These are phyloP conservation scores for Microcyclospora pomicola DNA, from an alignment of 2,329 filamentous ascomycete species.

Conservation along the genomic window DNA sequence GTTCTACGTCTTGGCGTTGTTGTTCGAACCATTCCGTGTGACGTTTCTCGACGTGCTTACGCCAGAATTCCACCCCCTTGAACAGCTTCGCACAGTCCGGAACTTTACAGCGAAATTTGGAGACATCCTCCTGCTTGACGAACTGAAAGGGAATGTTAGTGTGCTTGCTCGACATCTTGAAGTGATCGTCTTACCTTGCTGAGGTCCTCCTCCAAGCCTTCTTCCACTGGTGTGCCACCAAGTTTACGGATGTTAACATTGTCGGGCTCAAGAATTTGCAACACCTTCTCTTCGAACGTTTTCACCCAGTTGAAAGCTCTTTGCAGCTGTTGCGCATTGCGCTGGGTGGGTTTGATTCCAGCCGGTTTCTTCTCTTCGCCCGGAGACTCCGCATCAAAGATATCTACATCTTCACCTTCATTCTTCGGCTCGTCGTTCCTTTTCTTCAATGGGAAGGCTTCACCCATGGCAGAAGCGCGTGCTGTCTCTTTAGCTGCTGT, in stretches of 20 bases:
- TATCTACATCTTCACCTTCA: slow-evolving; percentile 34
- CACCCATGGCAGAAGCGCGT: slow-evolving; percentile 66
- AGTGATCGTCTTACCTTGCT: slow-evolving; percentile 37
- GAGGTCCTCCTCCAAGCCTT: slow-evolving; percentile 76
- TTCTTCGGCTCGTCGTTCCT: slow-evolving; percentile 33
- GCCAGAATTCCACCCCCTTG: slow-evolving; percentile 95
- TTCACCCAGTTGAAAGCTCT: slow-evolving; percentile 98
- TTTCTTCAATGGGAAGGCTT: slow-evolving; percentile 65
- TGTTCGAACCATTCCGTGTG: slow-evolving; percentile 76
- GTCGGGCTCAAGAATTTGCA: slow-evolving; percentile 83
- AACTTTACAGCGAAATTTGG: slow-evolving; percentile 92
- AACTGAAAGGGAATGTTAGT: slow-evolving; percentile 27
- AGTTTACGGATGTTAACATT: slow-evolving; percentile 78
- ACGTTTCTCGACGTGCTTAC: slow-evolving; percentile 93
- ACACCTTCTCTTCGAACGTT: slow-evolving; percentile 93
- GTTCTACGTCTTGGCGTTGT: slow-evolving; percentile 69
- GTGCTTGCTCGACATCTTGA: neutral
- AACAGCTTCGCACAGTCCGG: slow-evolving; percentile 94
- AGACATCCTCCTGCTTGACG: slow-evolving; percentile 94
- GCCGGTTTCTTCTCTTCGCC: slow-evolving; percentile 47
- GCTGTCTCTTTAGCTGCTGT: slow-evolving; percentile 73
- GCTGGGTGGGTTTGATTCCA: slow-evolving; percentile 41
- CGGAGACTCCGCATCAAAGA: slow-evolving; percentile 27
- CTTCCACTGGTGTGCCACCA: slow-evolving; percentile 73
- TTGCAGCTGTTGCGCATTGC: slow-evolving; percentile 81